A percentile compares a stretch with the other conserved stretches of the same genome.
These are phyloP conservation scores for Cyclospora cayetanensis DNA, from an alignment of 169 alveolate genomes.

Conservation along the genomic window DNA sequence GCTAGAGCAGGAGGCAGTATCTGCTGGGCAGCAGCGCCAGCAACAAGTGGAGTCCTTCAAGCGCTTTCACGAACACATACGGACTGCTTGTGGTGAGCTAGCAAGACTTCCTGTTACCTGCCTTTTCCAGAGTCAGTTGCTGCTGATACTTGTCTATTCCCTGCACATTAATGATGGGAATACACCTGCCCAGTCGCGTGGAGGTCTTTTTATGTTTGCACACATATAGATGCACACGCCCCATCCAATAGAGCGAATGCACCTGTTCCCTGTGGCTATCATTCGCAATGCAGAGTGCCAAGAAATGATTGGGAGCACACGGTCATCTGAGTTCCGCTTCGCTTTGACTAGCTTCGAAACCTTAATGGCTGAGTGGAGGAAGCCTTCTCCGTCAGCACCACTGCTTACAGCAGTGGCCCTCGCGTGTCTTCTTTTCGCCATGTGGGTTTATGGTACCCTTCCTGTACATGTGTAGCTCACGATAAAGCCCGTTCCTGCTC, in stretches of 20 bases:
- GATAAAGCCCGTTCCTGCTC: background rate
- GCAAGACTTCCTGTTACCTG: too few relatives aligned
- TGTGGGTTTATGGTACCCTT: background rate
- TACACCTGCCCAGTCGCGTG: too few relatives aligned
- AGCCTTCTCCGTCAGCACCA: background rate
- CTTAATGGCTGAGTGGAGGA: background rate
- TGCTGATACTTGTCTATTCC: too few relatives aligned
- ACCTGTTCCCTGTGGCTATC: background rate
- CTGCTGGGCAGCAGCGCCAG: background rate
- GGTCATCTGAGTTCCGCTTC: background rate
- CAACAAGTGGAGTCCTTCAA: background rate
- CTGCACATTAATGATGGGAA: too few relatives aligned
- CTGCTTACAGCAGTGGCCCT: slow-evolving; percentile 28
- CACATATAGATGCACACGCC: background rate
- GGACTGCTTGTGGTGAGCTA: slow-evolving; percentile 25
- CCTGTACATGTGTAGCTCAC: background rate
- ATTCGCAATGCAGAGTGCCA: background rate
- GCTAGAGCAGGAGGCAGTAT: background rate
- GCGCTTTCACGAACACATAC: background rate
- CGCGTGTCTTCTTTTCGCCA: slow-evolving; percentile 6
- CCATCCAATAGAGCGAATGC: background rate
- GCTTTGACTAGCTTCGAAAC: background rate
- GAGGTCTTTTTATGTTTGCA: background rate
- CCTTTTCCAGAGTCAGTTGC: too few relatives aligned
- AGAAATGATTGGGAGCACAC: background rate